Base-by-base conservation (phyloP, 768 basidiomycete species). In the Punctularia strigosozonata region DNA sequence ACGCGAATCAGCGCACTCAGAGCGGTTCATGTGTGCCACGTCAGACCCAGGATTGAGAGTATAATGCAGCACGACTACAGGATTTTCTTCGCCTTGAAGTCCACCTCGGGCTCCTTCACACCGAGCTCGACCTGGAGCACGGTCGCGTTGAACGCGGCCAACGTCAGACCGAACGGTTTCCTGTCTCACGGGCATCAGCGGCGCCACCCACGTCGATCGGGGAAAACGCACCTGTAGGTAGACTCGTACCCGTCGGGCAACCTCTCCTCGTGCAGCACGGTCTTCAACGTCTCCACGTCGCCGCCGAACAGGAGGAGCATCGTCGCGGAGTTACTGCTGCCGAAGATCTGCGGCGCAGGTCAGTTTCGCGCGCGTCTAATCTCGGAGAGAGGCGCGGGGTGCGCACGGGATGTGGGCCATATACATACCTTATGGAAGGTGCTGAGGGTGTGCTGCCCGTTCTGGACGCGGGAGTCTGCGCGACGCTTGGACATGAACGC, bases 161-260 rank as follows among this genome's bases (percentile, higher is more conserved):
- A 56, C 0, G 82, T 83, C 24, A 85, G 54, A 0, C 84, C 83
- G 39, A 65, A 59, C 0, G 59, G n/a, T n/a, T n/a, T n/a, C n/a
- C n/a, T n/a, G n/a, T n/a, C n/a, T n/a, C n/a, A n/a, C n/a, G n/a
- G n/a, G n/a, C n/a, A n/a, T n/a, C n/a, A n/a, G n/a, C n/a, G n/a
- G n/a, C n/a, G n/a, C n/a, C n/a, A n/a, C n/a, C n/a, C n/a, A n/a
- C n/a, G n/a, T n/a, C n/a, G n/a, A n/a, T n/a, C n/a, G n/a, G n/a
- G n/a, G n/a, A n/a, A n/a, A n/a, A n/a, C 69, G 25, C 65, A 57
- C n/a, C 68, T 62, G 22, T 74, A 54, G 12, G 68, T 59, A 0
- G 82, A 66, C 50, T 85, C 80, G 80, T 81, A 87, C 17, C 74
- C 74, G 0, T 78, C 65, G 1, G 78, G 76, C 23, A 88, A 50